Percentiles rank a stretch among this genome's conserved stretches.
phyloP scores from a whole-genome alignment of 495 filamentous ascomycete species.

The Aspergillus sparsus region DNA sequence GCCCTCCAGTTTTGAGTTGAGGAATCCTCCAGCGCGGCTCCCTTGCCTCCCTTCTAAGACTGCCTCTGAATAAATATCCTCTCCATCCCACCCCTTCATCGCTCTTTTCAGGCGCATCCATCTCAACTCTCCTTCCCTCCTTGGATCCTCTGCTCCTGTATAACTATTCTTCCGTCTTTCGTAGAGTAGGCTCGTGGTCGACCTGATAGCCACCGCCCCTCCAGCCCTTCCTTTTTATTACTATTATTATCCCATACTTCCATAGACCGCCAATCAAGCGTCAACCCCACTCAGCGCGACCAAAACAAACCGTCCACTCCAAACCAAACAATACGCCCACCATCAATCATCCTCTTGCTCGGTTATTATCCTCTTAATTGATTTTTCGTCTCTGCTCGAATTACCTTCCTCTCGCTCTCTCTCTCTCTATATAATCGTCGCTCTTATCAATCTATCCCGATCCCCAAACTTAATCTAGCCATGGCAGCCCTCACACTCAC shows the following conservation, averaged over 20 bases:
- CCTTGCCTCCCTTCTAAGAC: slow-evolving; percentile 13
- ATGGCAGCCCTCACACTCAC: slow-evolving; percentile 50
- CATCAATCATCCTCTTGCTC: too few species aligned
- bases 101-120: neutral
- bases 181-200: slow-evolving; percentile 7
- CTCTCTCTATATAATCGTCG: neutral
- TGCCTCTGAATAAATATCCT: slow-evolving; percentile 12
- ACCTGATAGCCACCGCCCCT: neutral
- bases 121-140: neutral
- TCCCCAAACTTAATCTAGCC: slow-evolving; percentile 7
- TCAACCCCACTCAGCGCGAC: slow-evolving; percentile 21
- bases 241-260: neutral
- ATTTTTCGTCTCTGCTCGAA: slow-evolving; percentile 5
- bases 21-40: slow-evolving; percentile 19
- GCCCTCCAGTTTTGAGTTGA: slow-evolving; percentile 19
- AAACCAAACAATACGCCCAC: slow-evolving; percentile 1
- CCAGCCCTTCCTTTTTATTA: slow-evolving; percentile 1
- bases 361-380: too few species aligned
- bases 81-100: slow-evolving; percentile 7
- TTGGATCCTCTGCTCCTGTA: slow-evolving; percentile 17
- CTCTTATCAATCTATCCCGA: neutral
- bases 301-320: slow-evolving; percentile 26
- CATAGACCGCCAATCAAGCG: slow-evolving; percentile 17
- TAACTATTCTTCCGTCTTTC: neutral
- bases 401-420: slow-evolving; percentile 6